phyloP scores from a whole-genome alignment of 1,139 yeast genomes.

The Meyerozyma elateridarum region DNA sequence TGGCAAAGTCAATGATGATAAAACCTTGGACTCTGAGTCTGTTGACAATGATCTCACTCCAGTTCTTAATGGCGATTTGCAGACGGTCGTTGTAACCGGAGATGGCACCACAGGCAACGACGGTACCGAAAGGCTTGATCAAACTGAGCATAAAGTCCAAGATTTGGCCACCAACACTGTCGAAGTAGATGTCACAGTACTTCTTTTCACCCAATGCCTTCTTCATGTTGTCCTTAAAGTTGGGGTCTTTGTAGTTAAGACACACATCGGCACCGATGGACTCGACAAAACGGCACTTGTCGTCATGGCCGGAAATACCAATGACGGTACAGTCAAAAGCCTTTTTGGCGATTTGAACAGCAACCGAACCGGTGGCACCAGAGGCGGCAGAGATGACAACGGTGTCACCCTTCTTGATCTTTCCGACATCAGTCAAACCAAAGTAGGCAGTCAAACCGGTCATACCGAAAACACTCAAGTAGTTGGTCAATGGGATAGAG shows the following conservation, averaged over 20 bases:
- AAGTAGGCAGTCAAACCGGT: slow-evolving; percentile 30
- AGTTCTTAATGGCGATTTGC: slow-evolving; percentile 30
- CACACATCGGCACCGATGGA: slow-evolving; percentile 28
- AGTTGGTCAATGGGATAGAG: slow-evolving; percentile 27
- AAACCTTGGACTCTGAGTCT: slow-evolving; percentile 48
- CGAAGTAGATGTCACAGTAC: slow-evolving; percentile 46
- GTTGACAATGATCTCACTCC: slow-evolving; percentile 42
- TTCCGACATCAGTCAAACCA: slow-evolving; percentile 23
- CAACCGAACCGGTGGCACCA: slow-evolving; percentile 30
- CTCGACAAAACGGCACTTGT: slow-evolving; percentile 26
- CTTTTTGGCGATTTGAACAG: slow-evolving; percentile 28
- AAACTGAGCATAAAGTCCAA: slow-evolving; percentile 43
- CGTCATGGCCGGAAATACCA: slow-evolving; percentile 28
- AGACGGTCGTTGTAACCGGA: slow-evolving; percentile 49
- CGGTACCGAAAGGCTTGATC: slow-evolving; percentile 37
- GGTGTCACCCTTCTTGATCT: slow-evolving; percentile 21
- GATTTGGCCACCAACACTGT: slow-evolving; percentile 62
- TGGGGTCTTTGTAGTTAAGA: slow-evolving; percentile 23
- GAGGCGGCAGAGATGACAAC: slow-evolving; percentile 29
- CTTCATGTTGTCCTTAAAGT: slow-evolving; percentile 38
- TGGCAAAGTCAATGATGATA: slow-evolving; percentile 34
- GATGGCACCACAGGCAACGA: slow-evolving; percentile 61
- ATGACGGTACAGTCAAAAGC: slow-evolving; percentile 25
- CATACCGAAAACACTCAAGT: slow-evolving; percentile 38
- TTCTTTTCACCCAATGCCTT: slow-evolving; percentile 40